Conservation (phyloP, 1,284 basidiomycete species). For the Malassezia furfur region DNA sequence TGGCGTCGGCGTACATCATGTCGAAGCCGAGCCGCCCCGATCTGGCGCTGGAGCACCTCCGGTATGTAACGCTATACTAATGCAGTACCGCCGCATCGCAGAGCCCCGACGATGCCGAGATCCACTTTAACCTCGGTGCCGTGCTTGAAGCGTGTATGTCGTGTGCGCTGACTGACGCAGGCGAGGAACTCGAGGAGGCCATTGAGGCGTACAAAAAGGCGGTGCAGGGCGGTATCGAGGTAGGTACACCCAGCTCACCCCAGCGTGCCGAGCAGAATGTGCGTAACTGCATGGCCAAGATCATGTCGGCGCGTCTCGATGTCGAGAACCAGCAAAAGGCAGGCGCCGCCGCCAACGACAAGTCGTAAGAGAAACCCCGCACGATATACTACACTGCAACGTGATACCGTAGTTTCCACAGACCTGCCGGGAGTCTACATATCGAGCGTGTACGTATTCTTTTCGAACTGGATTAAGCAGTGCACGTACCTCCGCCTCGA, state of each 20-base stretch:
- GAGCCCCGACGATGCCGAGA: conserved; percentile 83
- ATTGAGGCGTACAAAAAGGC: conserved; percentile 69
- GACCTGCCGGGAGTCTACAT: not conserved
- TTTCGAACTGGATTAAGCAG: conserved; percentile 27
- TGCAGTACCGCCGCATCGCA: conserved; percentile 70
- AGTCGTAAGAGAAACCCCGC: not conserved
- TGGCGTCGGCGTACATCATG: conserved; percentile 88
- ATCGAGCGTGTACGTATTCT: conserved; percentile 40
- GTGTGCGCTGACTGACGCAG: not conserved
- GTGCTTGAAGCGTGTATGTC: conserved; percentile 69
- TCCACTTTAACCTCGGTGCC: conserved; percentile 84
- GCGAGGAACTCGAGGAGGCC: conserved; percentile 67
- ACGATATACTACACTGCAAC: not conserved
- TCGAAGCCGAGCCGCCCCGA: conserved; percentile 74
- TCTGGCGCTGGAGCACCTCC: conserved; percentile 76
- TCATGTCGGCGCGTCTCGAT: conserved; percentile 14
- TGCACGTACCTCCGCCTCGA: conserved; percentile 64
- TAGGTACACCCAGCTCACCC: not conserved
- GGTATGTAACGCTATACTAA: conserved; percentile 53
- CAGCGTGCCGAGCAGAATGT: conserved; percentile 67
- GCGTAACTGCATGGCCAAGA: conserved; percentile 64
- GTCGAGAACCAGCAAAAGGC: conserved; percentile 15
- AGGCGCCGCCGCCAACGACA: not conserved
- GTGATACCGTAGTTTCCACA: not conserved
- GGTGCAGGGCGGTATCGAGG: conserved; percentile 65